Percentiles rank a stretch among this genome's conserved stretches.
Conservation (phyloP, 2,329 filamentous ascomycete species). For the Aspergillus felis region DNA sequence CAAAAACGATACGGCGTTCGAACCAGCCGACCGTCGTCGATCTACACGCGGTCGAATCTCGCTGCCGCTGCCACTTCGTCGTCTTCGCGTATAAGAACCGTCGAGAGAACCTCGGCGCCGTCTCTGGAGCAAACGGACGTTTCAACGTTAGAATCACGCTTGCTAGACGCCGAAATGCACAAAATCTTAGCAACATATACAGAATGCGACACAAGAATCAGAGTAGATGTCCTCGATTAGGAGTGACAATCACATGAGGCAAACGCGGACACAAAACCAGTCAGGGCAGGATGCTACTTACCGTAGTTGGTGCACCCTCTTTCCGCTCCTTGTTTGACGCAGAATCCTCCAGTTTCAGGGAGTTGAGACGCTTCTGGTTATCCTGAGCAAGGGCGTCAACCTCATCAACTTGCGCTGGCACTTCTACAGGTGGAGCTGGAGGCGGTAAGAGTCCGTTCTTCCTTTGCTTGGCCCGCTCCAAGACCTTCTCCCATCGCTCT, state of each 20-base stretch:
- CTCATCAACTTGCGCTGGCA: constrained; percentile 59
- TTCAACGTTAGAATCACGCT: constrained; percentile 46
- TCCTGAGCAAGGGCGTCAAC: constrained; percentile 75
- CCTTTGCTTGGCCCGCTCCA: constrained; percentile 71
- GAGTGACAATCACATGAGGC: constrained; percentile 19
- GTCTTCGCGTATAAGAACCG: constrained; percentile 30
- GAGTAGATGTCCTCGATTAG: constrained; percentile 4
- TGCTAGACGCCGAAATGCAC: constrained; percentile 34
- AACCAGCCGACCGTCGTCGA: constrained; percentile 39
- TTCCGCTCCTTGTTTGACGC: constrained; percentile 49
- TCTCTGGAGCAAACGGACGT: constrained; percentile 45
- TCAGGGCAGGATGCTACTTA: constrained; percentile 37
- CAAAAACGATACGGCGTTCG: constrained; percentile 32
- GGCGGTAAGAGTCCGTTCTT: constrained; percentile 47
- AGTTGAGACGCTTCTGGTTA: constrained; percentile 82
- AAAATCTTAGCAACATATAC: constrained; percentile 37
- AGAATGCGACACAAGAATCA: constrained; percentile 25
- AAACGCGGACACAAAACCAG: constrained; percentile 19
- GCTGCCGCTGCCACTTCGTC: constrained; percentile 40
- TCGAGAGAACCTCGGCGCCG: constrained; percentile 42
- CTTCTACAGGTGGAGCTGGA: constrained; percentile 38
- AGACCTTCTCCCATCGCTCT: constrained; percentile 82
- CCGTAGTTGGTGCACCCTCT: constrained; percentile 36
- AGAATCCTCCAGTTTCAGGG: constrained; percentile 76
- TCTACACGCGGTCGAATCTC: constrained; percentile 38